Conservation (phyloP, 208 protist genomes). For the Crithidia acanthocephali region DNA sequence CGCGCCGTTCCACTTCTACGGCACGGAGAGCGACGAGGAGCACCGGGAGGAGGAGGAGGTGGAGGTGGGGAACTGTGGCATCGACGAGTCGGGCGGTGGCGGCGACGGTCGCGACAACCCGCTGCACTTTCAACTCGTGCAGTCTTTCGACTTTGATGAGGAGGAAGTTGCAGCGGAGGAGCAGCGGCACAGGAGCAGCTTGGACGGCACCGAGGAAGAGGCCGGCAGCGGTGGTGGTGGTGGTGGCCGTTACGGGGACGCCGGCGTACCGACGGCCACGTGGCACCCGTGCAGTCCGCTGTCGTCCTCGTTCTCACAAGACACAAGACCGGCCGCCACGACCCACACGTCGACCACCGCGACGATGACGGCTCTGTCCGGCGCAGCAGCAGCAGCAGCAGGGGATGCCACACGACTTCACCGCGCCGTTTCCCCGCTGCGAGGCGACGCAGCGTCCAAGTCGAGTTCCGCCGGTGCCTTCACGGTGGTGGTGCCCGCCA, state of each 20-base stretch:
- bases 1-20: too few species aligned
- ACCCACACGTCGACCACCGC: neutral
- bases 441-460: neutral
- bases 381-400: neutral
- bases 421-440: too few species aligned
- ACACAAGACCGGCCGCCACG: neutral
- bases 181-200: too few species aligned
- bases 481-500: slow-evolving; percentile 4
- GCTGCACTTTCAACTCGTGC: neutral
- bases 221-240: neutral
- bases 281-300: slow-evolving; percentile 12
- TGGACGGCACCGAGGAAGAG: neutral
- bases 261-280: neutral
- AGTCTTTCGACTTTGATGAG: slow-evolving; percentile 2
- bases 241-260: neutral
- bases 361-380: neutral
- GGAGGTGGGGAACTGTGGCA: too few species aligned
- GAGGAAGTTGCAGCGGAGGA: neutral
- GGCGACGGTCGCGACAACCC: neutral
- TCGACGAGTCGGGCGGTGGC: too few species aligned
- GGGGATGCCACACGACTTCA: neutral
- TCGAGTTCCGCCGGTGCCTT: neutral
- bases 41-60: neutral
- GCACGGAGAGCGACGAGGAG: neutral
- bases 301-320: neutral